Percentiles rank a stretch among this genome's conserved stretches.
These are phyloP conservation scores for Didymellaceae sp. DNA, from an alignment of 2,329 filamentous ascomycete genomes.

Conservation along the genomic window DNA sequence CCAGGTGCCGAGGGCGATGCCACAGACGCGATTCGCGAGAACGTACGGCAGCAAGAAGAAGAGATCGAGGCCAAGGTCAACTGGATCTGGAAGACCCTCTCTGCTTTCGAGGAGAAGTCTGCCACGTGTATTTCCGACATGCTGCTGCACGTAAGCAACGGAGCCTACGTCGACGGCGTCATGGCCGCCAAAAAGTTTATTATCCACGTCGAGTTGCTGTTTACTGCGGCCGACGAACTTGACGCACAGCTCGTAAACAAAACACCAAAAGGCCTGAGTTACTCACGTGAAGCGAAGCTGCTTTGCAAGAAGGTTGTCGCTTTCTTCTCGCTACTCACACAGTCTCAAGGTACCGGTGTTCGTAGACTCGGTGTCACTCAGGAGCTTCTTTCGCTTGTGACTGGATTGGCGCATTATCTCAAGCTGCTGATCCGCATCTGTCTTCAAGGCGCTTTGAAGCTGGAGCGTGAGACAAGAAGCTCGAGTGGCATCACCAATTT, in stretches of 20 bases:
- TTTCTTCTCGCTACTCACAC: conserved; percentile 93
- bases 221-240: conserved; percentile 84
- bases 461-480: conserved; percentile 82
- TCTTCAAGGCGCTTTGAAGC: conserved; percentile 86
- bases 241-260: conserved; percentile 73
- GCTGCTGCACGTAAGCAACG: conserved; percentile 97
- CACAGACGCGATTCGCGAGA: conserved; percentile 72
- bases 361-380: conserved; percentile 95
- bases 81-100: conserved; percentile 96
- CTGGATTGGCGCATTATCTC: conserved; percentile 93
- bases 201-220: conserved; percentile 91
- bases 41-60: conserved; percentile 85
- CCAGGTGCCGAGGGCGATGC: conserved; percentile 59
- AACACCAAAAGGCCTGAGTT: conserved; percentile 83
- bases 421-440: conserved; percentile 98
- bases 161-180: conserved; percentile 92
- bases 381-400: conserved; percentile 96
- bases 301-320: conserved; percentile 99
- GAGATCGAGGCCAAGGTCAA: conserved; percentile 97
- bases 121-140: conserved; percentile 99
- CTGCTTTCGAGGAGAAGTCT: conserved; percentile 95
- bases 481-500: conserved; percentile 81
- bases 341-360: conserved; percentile 89
- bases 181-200: conserved; percentile 96
- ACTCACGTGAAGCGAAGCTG: conserved; percentile 94